phyloP scores from a whole-genome alignment of 805 yeast genomes.

The Candida khao-thaluensis region DNA sequence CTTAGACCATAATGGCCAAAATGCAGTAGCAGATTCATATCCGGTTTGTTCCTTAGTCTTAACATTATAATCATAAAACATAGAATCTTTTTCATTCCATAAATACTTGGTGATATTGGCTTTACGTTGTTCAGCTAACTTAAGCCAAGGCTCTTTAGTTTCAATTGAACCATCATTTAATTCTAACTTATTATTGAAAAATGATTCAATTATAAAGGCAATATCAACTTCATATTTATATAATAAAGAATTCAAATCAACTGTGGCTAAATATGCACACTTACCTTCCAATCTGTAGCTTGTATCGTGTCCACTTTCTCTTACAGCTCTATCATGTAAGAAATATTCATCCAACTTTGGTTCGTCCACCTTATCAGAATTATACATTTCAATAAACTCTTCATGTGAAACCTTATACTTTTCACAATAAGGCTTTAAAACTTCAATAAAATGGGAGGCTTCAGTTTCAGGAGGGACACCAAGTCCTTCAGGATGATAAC shows the following conservation, averaged over 20 bases:
- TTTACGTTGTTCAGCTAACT: constrained; percentile 56
- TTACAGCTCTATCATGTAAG: constrained; percentile 87
- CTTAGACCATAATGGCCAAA: constrained; percentile 92
- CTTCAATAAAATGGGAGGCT: constrained; percentile 75
- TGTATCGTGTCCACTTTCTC: constrained; percentile 97
- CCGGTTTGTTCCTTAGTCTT: constrained; percentile 51
- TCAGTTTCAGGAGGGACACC: constrained; percentile 99
- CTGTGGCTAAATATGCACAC: constrained; percentile 87
- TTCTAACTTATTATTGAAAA: constrained; percentile 51
- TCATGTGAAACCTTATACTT: constrained; percentile 59
- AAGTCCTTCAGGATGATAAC: constrained; percentile 84
- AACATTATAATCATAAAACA: constrained; percentile 83
- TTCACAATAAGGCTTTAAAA: constrained; percentile 64
- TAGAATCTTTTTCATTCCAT: constrained; percentile 80
- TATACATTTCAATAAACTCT: constrained; percentile 64
- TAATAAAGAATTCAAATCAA: constrained; percentile 80
- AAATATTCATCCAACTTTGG: constrained; percentile 87
- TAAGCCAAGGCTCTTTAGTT: constrained; percentile 57
- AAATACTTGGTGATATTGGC: constrained; percentile 59
- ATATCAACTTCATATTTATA: constrained; percentile 91
- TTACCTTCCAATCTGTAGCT: constrained; percentile 85
- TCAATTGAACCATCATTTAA: constrained; percentile 28
- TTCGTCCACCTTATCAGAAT: constrained; percentile 61
- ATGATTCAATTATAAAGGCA: constrained; percentile 55
- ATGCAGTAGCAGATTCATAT: constrained; percentile 84